Base-by-base conservation (phyloP, 2,329 filamentous ascomycete species). In the Curvularia hawaiiensis region DNA sequence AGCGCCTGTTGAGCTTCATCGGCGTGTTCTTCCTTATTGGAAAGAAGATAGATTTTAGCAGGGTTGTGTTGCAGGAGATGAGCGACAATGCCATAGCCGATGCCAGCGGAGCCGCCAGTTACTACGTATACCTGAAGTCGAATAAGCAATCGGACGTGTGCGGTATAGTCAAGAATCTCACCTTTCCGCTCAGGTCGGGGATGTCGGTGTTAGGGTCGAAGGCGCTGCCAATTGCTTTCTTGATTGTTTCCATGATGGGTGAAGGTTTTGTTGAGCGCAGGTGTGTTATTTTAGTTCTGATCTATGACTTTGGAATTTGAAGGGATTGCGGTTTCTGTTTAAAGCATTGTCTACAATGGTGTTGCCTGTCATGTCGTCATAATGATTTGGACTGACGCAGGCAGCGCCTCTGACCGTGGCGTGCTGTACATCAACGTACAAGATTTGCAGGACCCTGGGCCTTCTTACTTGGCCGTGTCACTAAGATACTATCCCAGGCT, bases 1-100 rank as follows among this genome's bases (percentile, higher is more conserved):
- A 83, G 71, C 3, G 73, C 74, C 50, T 79, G 70, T 44, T 79
- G 66, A 0, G 80, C 80, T 55, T 81, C 77, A 18, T 75, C 64
- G n/a, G 79, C 75, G 64, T 83, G 80, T 22, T 82, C 71, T 62
- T 80, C 78, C 46, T 83, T 82, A 58, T 79, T 80, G 18, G 79
- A 79, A 4, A 84, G 74, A 3, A 84, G 72, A 57, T 81, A 81
- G 46, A 84, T 77, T 56, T 78, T 80, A 4, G 71, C 68, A 1
- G 78, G 72, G 45, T 79, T 80, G 66, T 83, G 80, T 63, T 83
- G 79, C 3, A 84, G 77, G n/a, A 84, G 69, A 59, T 84, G 82
- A 8, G 82, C 80, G 28, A 79, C 75, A 45, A 84, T 83, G 24
- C 81, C 81, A 57, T 78, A 83, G 16, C 81, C 81, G 31, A 83